These are phyloP conservation scores for Cinchona pubescens DNA, from an alignment of 257 asterid species.

Conservation along the genomic window DNA sequence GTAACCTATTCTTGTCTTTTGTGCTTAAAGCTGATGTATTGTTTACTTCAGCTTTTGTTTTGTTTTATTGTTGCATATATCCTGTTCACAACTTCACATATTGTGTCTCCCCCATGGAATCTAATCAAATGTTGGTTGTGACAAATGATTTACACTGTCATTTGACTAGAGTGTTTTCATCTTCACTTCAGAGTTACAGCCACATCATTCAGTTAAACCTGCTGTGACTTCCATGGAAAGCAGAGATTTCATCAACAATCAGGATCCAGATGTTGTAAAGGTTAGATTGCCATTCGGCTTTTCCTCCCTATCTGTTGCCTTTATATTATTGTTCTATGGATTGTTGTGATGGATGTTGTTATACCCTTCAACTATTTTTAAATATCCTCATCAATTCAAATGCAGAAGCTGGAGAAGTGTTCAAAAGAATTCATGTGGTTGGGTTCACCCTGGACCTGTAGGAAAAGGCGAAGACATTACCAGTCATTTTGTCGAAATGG, in stretches of 20 bases:
- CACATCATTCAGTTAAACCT: conserved; percentile 22
- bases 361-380: not conserved
- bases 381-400: conserved; percentile 24
- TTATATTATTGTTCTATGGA: not conserved
- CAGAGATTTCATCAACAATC: conserved; percentile 3
- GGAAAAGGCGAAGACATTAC: conserved; percentile 63
- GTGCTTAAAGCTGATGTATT: not conserved
- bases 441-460: conserved; percentile 69
- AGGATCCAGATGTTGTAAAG: conserved; percentile 34
- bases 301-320: not conserved
- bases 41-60: not conserved
- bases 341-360: not conserved
- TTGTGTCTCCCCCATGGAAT: no score
- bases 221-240: conserved; percentile 25
- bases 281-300: conserved; percentile 33
- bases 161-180: conserved; percentile 13
- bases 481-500: conserved; percentile 68
- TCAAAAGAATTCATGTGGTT: conserved; percentile 47
- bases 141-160: not conserved
- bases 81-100: not conserved
- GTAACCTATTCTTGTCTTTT: not conserved
- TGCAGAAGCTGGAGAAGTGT: conserved; percentile 18
- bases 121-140: not conserved
- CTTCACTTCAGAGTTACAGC: conserved; percentile 37
- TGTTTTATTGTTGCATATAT: not conserved